These are phyloP conservation scores for Caryocar brasiliense DNA, from an alignment of 441 rosid genomes.

Conservation along the genomic window DNA sequence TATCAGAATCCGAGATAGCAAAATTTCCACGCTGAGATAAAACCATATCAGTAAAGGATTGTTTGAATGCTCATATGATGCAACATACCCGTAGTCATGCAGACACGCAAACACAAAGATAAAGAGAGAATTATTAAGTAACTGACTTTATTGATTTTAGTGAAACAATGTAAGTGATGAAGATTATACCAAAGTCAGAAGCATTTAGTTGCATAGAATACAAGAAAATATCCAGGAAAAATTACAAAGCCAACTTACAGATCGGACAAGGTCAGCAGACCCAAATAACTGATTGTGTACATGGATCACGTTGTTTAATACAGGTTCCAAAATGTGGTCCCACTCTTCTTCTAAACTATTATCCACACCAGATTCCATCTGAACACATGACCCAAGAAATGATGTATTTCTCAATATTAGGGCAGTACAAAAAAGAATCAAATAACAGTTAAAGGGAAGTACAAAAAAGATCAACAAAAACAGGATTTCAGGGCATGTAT, in stretches of 20 bases:
- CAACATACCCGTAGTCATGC: too few species aligned
- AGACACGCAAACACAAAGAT: too few species aligned
- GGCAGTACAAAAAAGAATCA: not conserved
- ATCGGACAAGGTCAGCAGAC: constrained; percentile 42
- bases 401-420: too few species aligned
- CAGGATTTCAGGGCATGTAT: not conserved
- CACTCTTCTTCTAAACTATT: constrained; percentile 63
- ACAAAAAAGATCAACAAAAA: constrained; percentile 2
- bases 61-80: too few species aligned
- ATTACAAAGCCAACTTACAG: constrained; percentile 38
- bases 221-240: not conserved
- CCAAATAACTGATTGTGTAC: constrained; percentile 79
- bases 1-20: constrained; percentile 40
- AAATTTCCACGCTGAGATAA: constrained; percentile 56
- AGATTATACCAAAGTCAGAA: too few species aligned
- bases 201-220: not conserved
- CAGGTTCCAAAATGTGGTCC: constrained; percentile 52
- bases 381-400: constrained; percentile 11
- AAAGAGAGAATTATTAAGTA: too few species aligned
- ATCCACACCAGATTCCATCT: constrained; percentile 42
- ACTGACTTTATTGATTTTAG: too few species aligned
- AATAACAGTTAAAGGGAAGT: not conserved
- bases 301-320: constrained; percentile 41
- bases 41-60: constrained; percentile 2
- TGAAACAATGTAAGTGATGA: too few species aligned